Evolutionary conservation across 192 early-diverging fungal species (phyloP).

Genomic region (Phycomyces nitens): DNA sequence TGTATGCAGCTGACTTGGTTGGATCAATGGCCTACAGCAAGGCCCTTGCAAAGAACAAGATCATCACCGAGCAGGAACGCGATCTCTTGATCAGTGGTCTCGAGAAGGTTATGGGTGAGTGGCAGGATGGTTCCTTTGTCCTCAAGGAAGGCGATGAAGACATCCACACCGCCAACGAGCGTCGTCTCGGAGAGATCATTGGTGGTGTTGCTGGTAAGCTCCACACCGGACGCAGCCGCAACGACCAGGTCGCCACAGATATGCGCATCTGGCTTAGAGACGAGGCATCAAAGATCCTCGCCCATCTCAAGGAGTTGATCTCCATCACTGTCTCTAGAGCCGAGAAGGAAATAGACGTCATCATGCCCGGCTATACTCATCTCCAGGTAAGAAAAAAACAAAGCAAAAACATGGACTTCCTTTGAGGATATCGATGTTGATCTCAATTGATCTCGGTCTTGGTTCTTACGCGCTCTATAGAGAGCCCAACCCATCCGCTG

Average conservation of each 20-base stretch:
- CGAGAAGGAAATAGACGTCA: constrained; percentile 82
- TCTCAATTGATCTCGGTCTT: no score
- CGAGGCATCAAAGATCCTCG: constrained; percentile 62
- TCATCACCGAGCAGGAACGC: constrained; percentile 76
- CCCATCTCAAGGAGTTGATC: constrained; percentile 74
- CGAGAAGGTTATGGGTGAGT: constrained; percentile 72
- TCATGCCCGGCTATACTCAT: constrained; percentile 99
- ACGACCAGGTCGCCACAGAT: constrained; percentile 98
- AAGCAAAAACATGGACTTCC: constrained; percentile 2
- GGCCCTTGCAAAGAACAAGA: constrained; percentile 65
- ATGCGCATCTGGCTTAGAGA: constrained; percentile 93
- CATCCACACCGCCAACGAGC: constrained; percentile 99
- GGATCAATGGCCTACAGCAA: constrained; percentile 91
- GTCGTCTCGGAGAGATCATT: constrained; percentile 88
- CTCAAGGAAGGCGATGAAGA: constrained; percentile 86
- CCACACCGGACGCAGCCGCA: constrained; percentile 93
- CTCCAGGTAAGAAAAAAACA: constrained; percentile 57
- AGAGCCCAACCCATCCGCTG: constrained; percentile 97
- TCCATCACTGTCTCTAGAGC: constrained; percentile 73
- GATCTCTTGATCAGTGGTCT: constrained; percentile 74
- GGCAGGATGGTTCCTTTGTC: constrained; percentile 70
- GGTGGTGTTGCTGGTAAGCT: constrained; percentile 93
- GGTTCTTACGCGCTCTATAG: constrained; percentile 31
- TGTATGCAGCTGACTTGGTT: constrained; percentile 84
- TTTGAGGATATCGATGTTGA: background rate